Base-by-base conservation (phyloP, 2,329 filamentous ascomycete species). In the Nemania sp. region DNA sequence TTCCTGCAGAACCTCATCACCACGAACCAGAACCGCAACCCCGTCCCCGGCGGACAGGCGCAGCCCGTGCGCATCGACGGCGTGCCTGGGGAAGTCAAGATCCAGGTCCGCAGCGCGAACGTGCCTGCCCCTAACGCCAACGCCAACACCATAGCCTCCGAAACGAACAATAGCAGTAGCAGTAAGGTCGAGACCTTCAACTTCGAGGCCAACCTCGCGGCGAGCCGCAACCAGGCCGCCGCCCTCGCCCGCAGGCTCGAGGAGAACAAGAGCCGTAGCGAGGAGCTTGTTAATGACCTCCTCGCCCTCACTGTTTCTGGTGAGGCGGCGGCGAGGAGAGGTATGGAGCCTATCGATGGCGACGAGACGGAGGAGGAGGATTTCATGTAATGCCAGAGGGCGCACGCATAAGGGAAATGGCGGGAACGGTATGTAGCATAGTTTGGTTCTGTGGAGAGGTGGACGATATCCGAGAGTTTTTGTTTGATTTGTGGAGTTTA, bases 1-100 rank as follows among this genome's bases (percentile, higher is more conserved):
- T 91, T 92, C 73, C 88, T 94, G 60, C 86, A 89, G 62, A 88
- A 90, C 58, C 85, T 93, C 6, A 85, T 88, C 52, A 77, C 74
- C 67, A 72, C 75, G 1, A 78, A 76, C 54, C 74, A 73, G 54
- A 69, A 67, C 35, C 69, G 65, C 41, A 68, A 70, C 24, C 51
- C 65, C n/a, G 49, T 29, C 13, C 13, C 62, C 6, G 57, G 51
- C 41, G 64, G 67, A 3, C 70, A 69, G 1, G 78, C 81, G 22
- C 82, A 82, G 49, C 84, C 81, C 35, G 80, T 89, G 1, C 80
- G 84, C 35, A 82, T 89, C 24, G 86, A 89, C 64, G 87, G 87
- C 54, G 83, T 88, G 10, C 80, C 83, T 15, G 87, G 86, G 18
- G 86, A 89, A 69, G 83, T 89, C 26, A 85, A 85, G 71, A 85